These are phyloP conservation scores for Periconia sp. DNA, from an alignment of 2,329 filamentous ascomycete genomes.

Conservation along the genomic window DNA sequence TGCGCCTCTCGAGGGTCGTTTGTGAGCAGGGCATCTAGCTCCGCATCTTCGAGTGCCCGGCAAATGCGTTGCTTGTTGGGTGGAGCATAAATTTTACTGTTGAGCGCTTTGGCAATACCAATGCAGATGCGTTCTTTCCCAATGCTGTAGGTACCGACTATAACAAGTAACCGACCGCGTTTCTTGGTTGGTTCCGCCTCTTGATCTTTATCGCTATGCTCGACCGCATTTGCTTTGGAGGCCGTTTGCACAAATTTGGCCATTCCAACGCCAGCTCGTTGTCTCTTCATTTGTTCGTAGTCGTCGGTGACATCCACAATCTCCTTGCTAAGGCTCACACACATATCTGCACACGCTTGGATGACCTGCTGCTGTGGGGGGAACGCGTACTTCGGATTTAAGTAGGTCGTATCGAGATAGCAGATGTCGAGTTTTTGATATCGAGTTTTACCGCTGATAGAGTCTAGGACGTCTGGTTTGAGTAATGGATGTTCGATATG, in stretches of 20 bases:
- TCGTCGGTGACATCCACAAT: constrained; percentile 58
- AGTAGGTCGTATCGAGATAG: constrained; percentile 95
- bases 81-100: constrained; percentile 86
- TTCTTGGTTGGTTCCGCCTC: constrained; percentile 29
- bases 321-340: constrained; percentile 72
- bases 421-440: constrained; percentile 93
- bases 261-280: constrained; percentile 61
- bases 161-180: constrained; percentile 75
- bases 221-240: constrained; percentile 37
- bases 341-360: constrained; percentile 82
- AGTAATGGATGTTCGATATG: constrained; percentile 83
- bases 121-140: constrained; percentile 96
- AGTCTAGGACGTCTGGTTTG: constrained; percentile 71
- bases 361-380: constrained; percentile 88
- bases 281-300: constrained; percentile 60
- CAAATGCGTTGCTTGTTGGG: constrained; percentile 82
- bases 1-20: constrained; percentile 80
- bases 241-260: constrained; percentile 60
- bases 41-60: constrained; percentile 79
- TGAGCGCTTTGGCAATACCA: constrained; percentile 82
- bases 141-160: constrained; percentile 97
- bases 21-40: constrained; percentile 77
- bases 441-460: constrained; percentile 67
- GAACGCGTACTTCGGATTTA: constrained; percentile 94
- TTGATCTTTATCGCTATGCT: constrained; percentile 28